Base-by-base conservation (phyloP, 2,329 filamentous ascomycete genomes). In the Furcasterigmium sp. region DNA sequence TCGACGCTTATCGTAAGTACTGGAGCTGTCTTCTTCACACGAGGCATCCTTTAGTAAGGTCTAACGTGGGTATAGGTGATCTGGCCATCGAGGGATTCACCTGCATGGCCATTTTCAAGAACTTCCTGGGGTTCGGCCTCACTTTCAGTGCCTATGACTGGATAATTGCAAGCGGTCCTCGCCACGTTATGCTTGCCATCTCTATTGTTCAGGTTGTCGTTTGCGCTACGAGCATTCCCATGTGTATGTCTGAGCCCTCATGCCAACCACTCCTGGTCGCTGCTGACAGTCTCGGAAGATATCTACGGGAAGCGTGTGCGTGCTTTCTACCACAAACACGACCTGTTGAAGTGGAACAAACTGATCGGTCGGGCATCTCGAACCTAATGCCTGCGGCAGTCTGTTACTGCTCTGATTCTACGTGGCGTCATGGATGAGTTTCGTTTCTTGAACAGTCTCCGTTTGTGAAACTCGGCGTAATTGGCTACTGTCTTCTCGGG, bases 81-180 rank as follows among this genome's bases (percentile, higher is more conserved):
- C 80, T 95, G 44, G 81, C 87, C 1, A 80, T 95, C 38, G 91
- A 96, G 64, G 87, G 83, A 7, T 95, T 95, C 61, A 95, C 90
- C 0, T 87, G 88, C 64, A 78, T 93, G 60, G 77, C 95, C 51
- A 83, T 95, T 42, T 95, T 96, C 73, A 96, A 96, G 67, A 95
- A 96, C 64, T 77, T 96, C 49, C 95, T 96, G 68, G 87, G 84
- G 49, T 96, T 94, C 55, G 80, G 82, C 7, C 69, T 96, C 44
- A 95, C 91, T 0, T 94, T 84, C 60, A 85, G 80, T 52, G 89
- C 88, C 1, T 95, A 88, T 55, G 73, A 90, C 45, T 96, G 91
- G 91, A 73, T 95, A 20, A 73, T 85, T 9, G 51, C 67, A 1
- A 80, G 80, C 2, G 78, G 83, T n/a, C 77, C 80, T 46, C 72